Percentiles rank a stretch among this genome's conserved stretches.
Conservation (phyloP, 768 basidiomycete species). For the Daedaleopsis nitida region DNA sequence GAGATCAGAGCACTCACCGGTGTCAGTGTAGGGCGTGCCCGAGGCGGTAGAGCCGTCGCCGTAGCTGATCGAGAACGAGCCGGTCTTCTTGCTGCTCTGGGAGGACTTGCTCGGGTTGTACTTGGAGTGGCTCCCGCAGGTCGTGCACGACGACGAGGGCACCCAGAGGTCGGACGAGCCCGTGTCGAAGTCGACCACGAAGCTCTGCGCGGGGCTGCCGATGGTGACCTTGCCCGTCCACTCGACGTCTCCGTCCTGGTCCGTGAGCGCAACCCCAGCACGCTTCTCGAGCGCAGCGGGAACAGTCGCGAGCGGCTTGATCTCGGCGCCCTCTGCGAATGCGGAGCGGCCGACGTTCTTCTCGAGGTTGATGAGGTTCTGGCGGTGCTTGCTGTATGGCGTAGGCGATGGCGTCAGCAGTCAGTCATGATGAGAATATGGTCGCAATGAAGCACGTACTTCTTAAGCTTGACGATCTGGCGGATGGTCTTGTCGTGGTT, state of each 20-base stretch:
- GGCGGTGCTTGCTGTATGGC: constrained; percentile 24
- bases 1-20: constrained; percentile 1
- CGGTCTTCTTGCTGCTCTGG: constrained; percentile 12
- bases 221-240: constrained; percentile 42
- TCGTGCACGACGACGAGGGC: constrained; percentile 10
- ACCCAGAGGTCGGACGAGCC: constrained; percentile 38
- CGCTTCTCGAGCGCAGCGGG: constrained; percentile 16
- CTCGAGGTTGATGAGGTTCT: constrained; percentile 23
- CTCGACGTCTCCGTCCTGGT: constrained; percentile 20
- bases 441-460: constrained; percentile 9
- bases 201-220: constrained; percentile 38
- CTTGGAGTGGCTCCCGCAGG: constrained; percentile 11
- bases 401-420: background rate
- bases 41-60: constrained; percentile 21
- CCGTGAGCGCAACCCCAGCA: constrained; percentile 25
- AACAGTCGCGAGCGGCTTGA: constrained; percentile 26
- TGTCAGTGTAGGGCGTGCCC: constrained; percentile 19
- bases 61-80: constrained; percentile 22
- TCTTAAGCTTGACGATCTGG: constrained; percentile 16
- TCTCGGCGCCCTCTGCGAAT: constrained; percentile 28
- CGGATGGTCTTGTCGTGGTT: constrained; percentile 16
- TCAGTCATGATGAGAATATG: background rate
- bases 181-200: constrained; percentile 45
- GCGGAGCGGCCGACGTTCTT: constrained; percentile 17
- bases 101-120: constrained; percentile 20